phyloP scores from a whole-genome alignment of 2,329 filamentous ascomycete species.

The Apiospora hydei region DNA sequence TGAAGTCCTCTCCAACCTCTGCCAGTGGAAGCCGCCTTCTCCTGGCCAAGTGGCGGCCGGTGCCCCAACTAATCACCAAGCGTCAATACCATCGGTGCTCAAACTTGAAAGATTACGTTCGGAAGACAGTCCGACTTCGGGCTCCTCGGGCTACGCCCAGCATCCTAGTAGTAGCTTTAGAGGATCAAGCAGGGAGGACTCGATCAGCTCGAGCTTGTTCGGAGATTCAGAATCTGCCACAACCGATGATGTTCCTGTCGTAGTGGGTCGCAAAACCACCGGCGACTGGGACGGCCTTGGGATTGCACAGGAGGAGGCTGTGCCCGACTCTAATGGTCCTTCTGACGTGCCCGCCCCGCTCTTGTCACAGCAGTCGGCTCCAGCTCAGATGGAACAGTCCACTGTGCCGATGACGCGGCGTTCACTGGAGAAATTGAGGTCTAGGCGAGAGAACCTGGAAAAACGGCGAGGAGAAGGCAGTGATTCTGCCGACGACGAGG shows the following conservation, averaged over 20 bases:
- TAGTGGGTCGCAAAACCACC: conserved; percentile 74
- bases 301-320: conserved; percentile 70
- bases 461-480: conserved; percentile 74
- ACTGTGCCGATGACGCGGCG: conserved; percentile 60
- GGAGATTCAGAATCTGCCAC: conserved; percentile 83
- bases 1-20: conserved; percentile 85
- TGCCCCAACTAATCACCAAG: conserved; percentile 60
- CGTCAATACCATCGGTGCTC: conserved; percentile 69
- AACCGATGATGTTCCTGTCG: conserved; percentile 79
- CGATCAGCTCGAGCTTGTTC: conserved; percentile 86
- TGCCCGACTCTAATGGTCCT: conserved; percentile 43
- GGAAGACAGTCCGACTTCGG: conserved; percentile 86
- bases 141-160: conserved; percentile 74
- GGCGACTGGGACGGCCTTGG: conserved; percentile 86
- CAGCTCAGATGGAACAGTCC: conserved; percentile 63
- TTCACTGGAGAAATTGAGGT: conserved; percentile 76
- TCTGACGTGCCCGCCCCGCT: conserved; percentile 59
- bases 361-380: conserved; percentile 69
- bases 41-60: conserved; percentile 53
- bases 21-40: conserved; percentile 87
- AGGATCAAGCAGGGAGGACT: conserved; percentile 85
- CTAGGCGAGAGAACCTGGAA: conserved; percentile 78
- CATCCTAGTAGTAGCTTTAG: conserved; percentile 78
- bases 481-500: conserved; percentile 93
- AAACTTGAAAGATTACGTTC: conserved; percentile 68